These are phyloP conservation scores for Termitomyces sp. DNA, from an alignment of 768 basidiomycete genomes.

Conservation along the genomic window DNA sequence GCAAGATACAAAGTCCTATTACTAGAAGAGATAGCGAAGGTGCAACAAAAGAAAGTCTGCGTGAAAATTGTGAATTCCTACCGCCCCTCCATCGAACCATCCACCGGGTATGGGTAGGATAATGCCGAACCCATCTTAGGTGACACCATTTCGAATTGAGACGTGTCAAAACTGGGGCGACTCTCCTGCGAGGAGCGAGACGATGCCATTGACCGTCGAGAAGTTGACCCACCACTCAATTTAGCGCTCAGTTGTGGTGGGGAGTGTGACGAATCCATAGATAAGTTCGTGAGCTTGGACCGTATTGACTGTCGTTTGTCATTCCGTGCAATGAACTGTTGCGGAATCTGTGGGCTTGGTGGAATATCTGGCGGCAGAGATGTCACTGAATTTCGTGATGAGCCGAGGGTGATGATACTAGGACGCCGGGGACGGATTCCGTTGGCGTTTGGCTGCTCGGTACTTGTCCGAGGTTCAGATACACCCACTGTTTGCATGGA, in stretches of 20 bases:
- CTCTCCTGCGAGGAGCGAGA: conserved; percentile 42
- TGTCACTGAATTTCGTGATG: conserved; percentile 32
- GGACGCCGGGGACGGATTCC: conserved; percentile 41
- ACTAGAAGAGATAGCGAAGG: background rate
- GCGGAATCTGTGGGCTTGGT: conserved; percentile 62
- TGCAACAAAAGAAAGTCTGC: background rate
- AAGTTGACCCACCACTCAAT: conserved; percentile 25
- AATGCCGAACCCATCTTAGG: conserved; percentile 45
- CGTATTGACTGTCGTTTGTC: conserved; percentile 28
- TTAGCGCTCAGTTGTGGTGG: conserved; percentile 24
- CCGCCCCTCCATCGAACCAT: conserved; percentile 17
- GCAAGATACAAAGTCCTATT: background rate
- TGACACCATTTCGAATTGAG: conserved; percentile 67
- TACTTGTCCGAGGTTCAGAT: conserved; percentile 34
- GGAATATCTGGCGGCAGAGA: conserved; percentile 48
- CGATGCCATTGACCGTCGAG: conserved; percentile 39
- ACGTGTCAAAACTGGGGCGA: conserved; percentile 57
- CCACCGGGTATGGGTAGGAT: conserved; percentile 51
- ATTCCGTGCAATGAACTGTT: conserved; percentile 36
- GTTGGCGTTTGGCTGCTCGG: conserved; percentile 34
- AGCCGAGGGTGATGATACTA: conserved; percentile 45
- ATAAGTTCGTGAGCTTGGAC: conserved; percentile 33
- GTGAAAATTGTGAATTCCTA: conserved; percentile 1
- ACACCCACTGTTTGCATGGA: conserved; percentile 5
- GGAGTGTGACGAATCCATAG: conserved; percentile 32